phyloP scores from a whole-genome alignment of 306 rosid genomes.

The Rosa multiflora region DNA sequence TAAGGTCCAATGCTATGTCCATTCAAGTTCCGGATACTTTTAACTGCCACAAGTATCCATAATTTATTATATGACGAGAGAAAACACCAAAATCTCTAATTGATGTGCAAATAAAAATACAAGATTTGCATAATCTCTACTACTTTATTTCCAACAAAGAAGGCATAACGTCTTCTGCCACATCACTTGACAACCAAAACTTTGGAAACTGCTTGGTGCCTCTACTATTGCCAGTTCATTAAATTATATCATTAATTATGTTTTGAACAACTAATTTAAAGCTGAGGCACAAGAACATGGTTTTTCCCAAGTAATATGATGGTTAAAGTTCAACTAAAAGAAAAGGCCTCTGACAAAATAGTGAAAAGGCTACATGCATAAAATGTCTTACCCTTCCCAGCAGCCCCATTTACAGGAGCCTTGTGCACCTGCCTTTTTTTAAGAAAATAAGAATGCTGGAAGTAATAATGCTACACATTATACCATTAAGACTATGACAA shows the following conservation, averaged over 20 bases:
- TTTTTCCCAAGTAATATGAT: too few species aligned
- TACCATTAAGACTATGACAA: neutral
- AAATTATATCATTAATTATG: too few species aligned
- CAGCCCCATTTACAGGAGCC: too few species aligned
- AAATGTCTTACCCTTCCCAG: too few species aligned
- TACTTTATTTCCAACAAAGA: too few species aligned
- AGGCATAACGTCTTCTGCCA: neutral
- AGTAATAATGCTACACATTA: neutral
- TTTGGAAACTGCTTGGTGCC: neutral
- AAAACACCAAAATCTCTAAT: neutral
- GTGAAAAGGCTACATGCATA: too few species aligned
- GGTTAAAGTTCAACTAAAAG: too few species aligned
- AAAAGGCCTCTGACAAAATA: too few species aligned
- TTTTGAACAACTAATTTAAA: too few species aligned
- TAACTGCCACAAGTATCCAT: conserved; percentile 48
- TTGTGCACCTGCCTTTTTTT: too few species aligned
- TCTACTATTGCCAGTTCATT: too few species aligned
- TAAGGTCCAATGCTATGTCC: conserved; percentile 98
- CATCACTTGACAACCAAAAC: neutral
- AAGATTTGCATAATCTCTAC: neutral
- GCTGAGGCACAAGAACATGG: too few species aligned
- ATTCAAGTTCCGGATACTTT: conserved; percentile 91
- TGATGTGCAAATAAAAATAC: neutral
- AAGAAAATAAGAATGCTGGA: neutral
- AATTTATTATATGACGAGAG: neutral